Evolutionary conservation across 106 monocot species (phyloP).

Genomic region (Alisma plantagoaquatica): DNA sequence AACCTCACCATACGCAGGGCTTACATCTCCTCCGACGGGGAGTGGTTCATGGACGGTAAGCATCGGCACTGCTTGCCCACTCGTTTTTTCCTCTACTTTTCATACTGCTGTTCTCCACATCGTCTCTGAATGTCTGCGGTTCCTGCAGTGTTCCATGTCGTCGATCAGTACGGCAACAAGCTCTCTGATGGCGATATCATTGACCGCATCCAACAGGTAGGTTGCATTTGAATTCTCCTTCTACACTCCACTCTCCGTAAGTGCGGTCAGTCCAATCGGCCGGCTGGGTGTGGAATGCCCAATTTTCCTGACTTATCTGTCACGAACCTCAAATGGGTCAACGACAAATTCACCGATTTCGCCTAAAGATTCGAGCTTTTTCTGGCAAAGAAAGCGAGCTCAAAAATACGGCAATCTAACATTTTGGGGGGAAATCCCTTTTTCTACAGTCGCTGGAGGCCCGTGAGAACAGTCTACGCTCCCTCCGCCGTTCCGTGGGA

Average conservation of each 20-base stretch:
- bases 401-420: too few species aligned
- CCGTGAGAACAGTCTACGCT: constrained; percentile 4
- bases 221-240: not conserved
- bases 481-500: not conserved
- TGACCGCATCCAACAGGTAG: constrained; percentile 49
- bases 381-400: too few species aligned
- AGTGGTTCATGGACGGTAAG: constrained; percentile 97
- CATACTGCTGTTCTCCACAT: too few species aligned
- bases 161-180: constrained; percentile 51
- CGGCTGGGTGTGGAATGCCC: too few species aligned
- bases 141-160: constrained; percentile 28
- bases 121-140: too few species aligned
- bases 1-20: constrained; percentile 81
- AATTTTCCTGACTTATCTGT: too few species aligned
- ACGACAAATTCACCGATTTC: not conserved
- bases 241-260: not conserved
- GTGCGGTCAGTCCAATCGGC: not conserved
- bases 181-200: constrained; percentile 45
- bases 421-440: not conserved
- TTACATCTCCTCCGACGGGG: constrained; percentile 92
- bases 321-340: too few species aligned
- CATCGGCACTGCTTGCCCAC: not conserved
- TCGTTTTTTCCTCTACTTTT: not conserved
- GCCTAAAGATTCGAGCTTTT: not conserved
- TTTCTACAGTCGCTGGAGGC: constrained; percentile 10